Percentiles rank a stretch among this genome's conserved stretches.
Conservation (phyloP, 371 early-diverging fungal genomes). For the Rhizopus delemar region DNA sequence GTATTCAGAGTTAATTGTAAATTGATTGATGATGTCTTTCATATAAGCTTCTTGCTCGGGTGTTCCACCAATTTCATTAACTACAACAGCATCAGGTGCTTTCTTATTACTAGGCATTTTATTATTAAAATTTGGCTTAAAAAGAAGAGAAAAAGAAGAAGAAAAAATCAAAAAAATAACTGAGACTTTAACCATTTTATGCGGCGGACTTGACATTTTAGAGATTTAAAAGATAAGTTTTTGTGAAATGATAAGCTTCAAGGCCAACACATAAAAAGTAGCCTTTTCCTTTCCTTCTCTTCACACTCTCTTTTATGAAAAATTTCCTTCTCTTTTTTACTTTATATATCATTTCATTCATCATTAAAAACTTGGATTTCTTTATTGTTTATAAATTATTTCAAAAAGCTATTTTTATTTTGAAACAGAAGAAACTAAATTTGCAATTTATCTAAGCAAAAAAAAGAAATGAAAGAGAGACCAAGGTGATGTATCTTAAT, state of each 20-base stretch:
- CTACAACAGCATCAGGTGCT: conserved; percentile 26
- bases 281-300: too few species aligned
- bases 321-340: too few species aligned
- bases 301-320: too few species aligned
- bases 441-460: too few species aligned
- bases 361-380: too few species aligned
- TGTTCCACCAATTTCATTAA: conserved; percentile 40
- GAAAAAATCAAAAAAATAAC: conserved; percentile 4
- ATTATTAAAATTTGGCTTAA: conserved; percentile 1
- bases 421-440: too few species aligned
- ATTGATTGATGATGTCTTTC: conserved; percentile 52
- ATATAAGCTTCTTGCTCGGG: conserved; percentile 52
- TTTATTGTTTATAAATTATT: too few species aligned
- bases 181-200: conserved; percentile 12
- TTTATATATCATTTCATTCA: too few species aligned
- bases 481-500: too few species aligned
- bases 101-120: conserved; percentile 14
- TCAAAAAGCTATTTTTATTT: too few species aligned
- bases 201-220: conserved; percentile 27
- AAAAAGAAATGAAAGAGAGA: too few species aligned
- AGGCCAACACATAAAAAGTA: too few species aligned
- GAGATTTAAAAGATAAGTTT: conserved; percentile 5
- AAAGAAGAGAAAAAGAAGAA: conserved; percentile 14
- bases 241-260: neutral
- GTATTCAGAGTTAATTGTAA: conserved; percentile 58